These are phyloP conservation scores for Epichloe baconii DNA, from an alignment of 2,329 filamentous ascomycete species.

Conservation along the genomic window DNA sequence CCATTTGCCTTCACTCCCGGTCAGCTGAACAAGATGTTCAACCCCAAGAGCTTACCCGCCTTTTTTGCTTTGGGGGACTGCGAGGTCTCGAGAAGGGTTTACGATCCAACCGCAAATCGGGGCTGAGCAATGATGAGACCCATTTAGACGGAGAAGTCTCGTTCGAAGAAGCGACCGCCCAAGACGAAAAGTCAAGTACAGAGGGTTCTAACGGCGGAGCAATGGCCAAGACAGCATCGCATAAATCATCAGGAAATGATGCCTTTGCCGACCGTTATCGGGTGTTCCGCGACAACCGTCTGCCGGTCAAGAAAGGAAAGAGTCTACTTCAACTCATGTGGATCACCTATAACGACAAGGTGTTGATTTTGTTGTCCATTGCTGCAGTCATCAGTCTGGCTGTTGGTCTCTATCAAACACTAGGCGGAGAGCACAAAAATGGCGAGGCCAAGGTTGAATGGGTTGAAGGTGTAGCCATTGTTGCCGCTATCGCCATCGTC, in stretches of 20 bases:
- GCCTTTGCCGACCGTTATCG: slow-evolving; percentile 52
- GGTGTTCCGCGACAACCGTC: slow-evolving; percentile 57
- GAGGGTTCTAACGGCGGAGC: slow-evolving; percentile 14
- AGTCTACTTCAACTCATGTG: slow-evolving; percentile 60
- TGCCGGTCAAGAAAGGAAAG: slow-evolving; percentile 65
- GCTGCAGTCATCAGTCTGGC: slow-evolving; percentile 62
- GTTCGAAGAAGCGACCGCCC: slow-evolving; percentile 54
- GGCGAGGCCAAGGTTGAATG: slow-evolving; percentile 52
- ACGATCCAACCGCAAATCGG: slow-evolving; percentile 55
- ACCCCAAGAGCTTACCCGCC: slow-evolving; percentile 74
- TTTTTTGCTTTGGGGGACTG: slow-evolving; percentile 73
- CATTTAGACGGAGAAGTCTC: slow-evolving; percentile 50
- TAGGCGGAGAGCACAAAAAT: slow-evolving; percentile 41
- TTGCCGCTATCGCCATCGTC: slow-evolving; percentile 66
- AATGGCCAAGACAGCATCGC: slow-evolving; percentile 2
- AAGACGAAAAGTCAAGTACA: slow-evolving; percentile 20
- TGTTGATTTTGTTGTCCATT: slow-evolving; percentile 56
- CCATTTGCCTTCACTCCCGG: slow-evolving; percentile 78
- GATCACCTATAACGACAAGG: slow-evolving; percentile 78
- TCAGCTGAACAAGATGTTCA: slow-evolving; percentile 74
- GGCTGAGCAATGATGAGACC: slow-evolving; percentile 65
- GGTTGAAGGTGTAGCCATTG: slow-evolving; percentile 73
- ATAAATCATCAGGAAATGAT: slow-evolving; percentile 12
- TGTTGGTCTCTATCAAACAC: slow-evolving; percentile 63
- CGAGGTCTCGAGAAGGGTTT: slow-evolving; percentile 68